These are phyloP conservation scores for Mollisia scopiformis DNA, from an alignment of 2,329 filamentous ascomycete species.

Conservation along the genomic window DNA sequence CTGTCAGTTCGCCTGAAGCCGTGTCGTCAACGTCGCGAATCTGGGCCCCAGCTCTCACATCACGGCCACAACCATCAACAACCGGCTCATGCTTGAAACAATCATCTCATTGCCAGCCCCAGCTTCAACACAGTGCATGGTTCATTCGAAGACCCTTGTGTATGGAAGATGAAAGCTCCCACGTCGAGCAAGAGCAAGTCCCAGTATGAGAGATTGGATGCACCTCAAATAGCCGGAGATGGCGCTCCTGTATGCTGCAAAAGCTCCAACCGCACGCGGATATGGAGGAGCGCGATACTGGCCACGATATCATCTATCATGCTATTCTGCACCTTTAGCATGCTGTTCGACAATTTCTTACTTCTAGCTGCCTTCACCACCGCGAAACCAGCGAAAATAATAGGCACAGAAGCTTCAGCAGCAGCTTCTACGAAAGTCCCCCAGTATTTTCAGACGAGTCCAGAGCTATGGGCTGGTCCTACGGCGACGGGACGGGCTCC, in stretches of 20 bases:
- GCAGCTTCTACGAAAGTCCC: constrained; percentile 47
- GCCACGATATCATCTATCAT: neutral
- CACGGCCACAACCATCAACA: neutral
- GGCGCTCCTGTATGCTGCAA: neutral
- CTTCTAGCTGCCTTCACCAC: constrained; percentile 9
- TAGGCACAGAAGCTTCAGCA: neutral
- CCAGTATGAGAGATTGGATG: neutral
- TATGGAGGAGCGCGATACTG: constrained; percentile 9
- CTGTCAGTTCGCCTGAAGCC: neutral
- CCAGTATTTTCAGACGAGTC: constrained; percentile 65
- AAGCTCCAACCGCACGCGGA: neutral
- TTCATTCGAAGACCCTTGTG: neutral
- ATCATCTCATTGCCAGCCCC: neutral
- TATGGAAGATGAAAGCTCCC: neutral
- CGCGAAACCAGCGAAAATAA: neutral
- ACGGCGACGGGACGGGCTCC: constrained; percentile 71
- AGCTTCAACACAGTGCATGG: neutral
- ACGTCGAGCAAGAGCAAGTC: neutral
- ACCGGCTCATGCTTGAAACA: neutral
- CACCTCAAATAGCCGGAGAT: constrained; percentile 3
- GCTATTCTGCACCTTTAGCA: constrained; percentile 25
- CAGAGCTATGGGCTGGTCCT: constrained; percentile 64
- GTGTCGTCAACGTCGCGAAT: neutral
- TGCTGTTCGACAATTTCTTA: constrained; percentile 19
- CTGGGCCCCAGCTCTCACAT: neutral